Evolutionary conservation across 306 rosid species (phyloP).

Genomic region (Oxytropis ochrocephala): DNA sequence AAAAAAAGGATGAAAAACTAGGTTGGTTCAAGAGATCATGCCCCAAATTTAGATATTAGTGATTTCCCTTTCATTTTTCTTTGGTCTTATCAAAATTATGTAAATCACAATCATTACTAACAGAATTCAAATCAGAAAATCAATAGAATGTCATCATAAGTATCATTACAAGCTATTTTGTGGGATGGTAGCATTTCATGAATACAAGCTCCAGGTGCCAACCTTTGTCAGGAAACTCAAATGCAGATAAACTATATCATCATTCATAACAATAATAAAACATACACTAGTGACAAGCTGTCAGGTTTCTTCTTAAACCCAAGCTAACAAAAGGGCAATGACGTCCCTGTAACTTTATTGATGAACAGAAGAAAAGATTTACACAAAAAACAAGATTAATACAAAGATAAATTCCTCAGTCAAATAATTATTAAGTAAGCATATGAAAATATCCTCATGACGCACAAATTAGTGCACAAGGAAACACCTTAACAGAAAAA

Average conservation of each 20-base stretch:
- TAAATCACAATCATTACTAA: conserved; percentile 7
- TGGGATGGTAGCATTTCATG: not conserved
- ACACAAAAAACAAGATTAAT: too few species aligned
- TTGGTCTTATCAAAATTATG: not conserved
- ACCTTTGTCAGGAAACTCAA: not conserved
- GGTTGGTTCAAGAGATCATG: not conserved
- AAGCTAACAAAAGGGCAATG: too few species aligned
- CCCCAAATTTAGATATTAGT: not conserved
- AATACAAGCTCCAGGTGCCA: not conserved
- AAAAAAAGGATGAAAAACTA: not conserved
- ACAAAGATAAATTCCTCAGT: too few species aligned
- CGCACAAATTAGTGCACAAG: too few species aligned
- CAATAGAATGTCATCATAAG: not conserved
- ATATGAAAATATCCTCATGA: too few species aligned
- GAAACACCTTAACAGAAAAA: too few species aligned
- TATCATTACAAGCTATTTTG: not conserved
- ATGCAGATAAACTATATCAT: too few species aligned
- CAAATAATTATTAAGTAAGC: too few species aligned
- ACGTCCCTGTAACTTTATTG: too few species aligned
- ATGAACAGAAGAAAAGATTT: too few species aligned
- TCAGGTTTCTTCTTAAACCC: too few species aligned
- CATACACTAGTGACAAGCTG: too few species aligned
- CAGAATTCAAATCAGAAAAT: not conserved
- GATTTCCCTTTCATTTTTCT: not conserved
- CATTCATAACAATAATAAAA: not conserved